These are phyloP conservation scores for Nyssa sinensis DNA, from an alignment of 148 eudicot genomes.

Conservation along the genomic window DNA sequence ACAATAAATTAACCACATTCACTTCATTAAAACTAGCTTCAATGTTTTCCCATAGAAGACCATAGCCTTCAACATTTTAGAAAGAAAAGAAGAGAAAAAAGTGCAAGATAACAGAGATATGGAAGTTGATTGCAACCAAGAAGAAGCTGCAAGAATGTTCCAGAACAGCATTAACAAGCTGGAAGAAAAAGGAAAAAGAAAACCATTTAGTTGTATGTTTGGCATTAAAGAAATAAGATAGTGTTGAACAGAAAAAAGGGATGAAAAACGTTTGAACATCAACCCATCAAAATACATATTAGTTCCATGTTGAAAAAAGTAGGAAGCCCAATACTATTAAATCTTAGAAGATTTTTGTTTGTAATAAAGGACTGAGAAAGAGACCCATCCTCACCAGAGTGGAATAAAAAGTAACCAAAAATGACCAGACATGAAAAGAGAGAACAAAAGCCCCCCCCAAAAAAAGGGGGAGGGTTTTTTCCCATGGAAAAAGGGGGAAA, in stretches of 20 bases:
- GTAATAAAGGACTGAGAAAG: background rate
- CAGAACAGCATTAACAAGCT: background rate
- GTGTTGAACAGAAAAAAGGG: background rate
- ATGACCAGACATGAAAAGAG: background rate
- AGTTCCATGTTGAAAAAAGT: slow-evolving; percentile 2
- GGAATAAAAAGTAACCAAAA: no score
- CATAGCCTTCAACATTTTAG: no score
- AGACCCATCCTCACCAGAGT: slow-evolving; percentile 1
- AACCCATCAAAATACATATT: slow-evolving; percentile 13
- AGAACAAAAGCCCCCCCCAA: background rate
- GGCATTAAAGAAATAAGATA: background rate
- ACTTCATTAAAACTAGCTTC: no score
- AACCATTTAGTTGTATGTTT: background rate
- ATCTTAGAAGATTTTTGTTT: background rate
- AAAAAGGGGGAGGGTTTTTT: no score
- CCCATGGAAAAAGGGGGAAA: background rate
- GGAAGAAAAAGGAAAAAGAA: background rate
- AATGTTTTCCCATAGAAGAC: no score
- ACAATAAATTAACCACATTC: no score
- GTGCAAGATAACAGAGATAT: background rate
- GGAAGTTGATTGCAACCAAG: background rate
- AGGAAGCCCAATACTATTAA: background rate
- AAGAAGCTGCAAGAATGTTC: background rate
- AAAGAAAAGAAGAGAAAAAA: no score
- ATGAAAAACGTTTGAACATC: slow-evolving; percentile 10